A percentile compares a stretch with the other conserved stretches of the same genome.
Conservation (phyloP, 352 stramenopile species). For the Globisporangium splendens region DNA sequence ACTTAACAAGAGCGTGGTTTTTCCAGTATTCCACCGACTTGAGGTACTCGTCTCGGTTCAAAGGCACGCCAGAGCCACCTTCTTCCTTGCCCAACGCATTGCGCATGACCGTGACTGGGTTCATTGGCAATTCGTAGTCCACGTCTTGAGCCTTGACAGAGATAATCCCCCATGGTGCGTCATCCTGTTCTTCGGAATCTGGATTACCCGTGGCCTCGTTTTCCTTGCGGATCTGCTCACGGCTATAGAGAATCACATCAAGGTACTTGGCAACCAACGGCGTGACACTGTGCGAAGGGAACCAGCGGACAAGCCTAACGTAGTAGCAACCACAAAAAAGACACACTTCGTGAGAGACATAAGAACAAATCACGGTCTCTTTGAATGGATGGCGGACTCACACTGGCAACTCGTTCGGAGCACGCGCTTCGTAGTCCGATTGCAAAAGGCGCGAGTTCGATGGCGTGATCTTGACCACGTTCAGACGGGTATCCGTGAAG, state of each 20-base stretch:
- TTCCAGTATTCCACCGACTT: conserved; percentile 87
- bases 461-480: conserved; percentile 90
- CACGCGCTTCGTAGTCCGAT: conserved; percentile 93
- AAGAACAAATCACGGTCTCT: background rate
- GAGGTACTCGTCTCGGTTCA: conserved; percentile 79
- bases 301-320: conserved; percentile 79
- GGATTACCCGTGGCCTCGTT: conserved; percentile 80
- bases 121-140: conserved; percentile 96
- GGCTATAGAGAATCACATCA: conserved; percentile 98
- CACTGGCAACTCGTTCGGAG: conserved; percentile 93
- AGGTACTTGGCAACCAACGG: conserved; percentile 91
- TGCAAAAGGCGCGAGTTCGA: conserved; percentile 92
- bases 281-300: conserved; percentile 89
- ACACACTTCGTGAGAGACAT: background rate
- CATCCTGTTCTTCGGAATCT: conserved; percentile 35
- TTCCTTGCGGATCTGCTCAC: conserved; percentile 97
- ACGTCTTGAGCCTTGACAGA: conserved; percentile 97
- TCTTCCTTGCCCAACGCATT: conserved; percentile 97
- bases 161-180: conserved; percentile 93
- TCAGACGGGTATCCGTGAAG: conserved; percentile 87
- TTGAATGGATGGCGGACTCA: conserved; percentile 23
- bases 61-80: conserved; percentile 81
- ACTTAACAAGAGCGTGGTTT: conserved; percentile 83
- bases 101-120: conserved; percentile 97
- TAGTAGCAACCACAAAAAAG: background rate